A percentile compares a stretch with the other conserved stretches of the same genome.
Conservation (phyloP, 768 basidiomycete genomes). For the Naganishia kalamii region DNA sequence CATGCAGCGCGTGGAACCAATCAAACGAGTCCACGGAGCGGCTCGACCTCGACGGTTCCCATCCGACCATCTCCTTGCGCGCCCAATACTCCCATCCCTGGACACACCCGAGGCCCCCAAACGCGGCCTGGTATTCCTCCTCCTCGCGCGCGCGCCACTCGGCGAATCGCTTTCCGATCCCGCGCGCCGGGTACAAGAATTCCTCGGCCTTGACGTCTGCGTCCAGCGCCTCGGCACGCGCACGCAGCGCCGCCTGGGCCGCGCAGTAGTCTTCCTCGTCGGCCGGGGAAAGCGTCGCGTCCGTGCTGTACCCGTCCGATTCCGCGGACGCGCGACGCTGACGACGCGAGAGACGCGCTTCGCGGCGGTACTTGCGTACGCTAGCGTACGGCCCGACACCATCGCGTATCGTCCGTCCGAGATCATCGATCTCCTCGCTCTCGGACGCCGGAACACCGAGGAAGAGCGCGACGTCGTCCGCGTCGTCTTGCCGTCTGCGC, state of each 20-base stretch:
- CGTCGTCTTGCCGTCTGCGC: constrained; percentile 68
- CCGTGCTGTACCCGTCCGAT: constrained; percentile 77
- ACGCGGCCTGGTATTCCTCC: constrained; percentile 80
- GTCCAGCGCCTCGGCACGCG: constrained; percentile 57
- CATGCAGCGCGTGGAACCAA: constrained; percentile 74
- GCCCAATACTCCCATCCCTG: constrained; percentile 93
- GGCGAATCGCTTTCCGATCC: constrained; percentile 59
- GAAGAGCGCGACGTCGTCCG: constrained; percentile 69
- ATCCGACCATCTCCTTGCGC: constrained; percentile 74
- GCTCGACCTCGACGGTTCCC: constrained; percentile 66
- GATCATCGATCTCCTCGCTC: constrained; percentile 53
- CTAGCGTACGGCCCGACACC: constrained; percentile 51
- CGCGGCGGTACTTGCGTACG: constrained; percentile 55
- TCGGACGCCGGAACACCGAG: constrained; percentile 53
- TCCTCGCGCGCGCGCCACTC: constrained; percentile 69
- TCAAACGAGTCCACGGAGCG: constrained; percentile 64
- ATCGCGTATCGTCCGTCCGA: constrained; percentile 52
- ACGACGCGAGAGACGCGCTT: constrained; percentile 55
- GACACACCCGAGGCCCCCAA: constrained; percentile 78
- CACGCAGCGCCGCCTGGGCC: constrained; percentile 57
- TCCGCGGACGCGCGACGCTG: constrained; percentile 47
- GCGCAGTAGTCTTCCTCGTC: constrained; percentile 65
- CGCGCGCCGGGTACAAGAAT: constrained; percentile 62
- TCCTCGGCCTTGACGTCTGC: constrained; percentile 77
- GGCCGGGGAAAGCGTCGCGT: constrained; percentile 61